phyloP scores from a whole-genome alignment of 495 filamentous ascomycete species.

The Cercophora samala region DNA sequence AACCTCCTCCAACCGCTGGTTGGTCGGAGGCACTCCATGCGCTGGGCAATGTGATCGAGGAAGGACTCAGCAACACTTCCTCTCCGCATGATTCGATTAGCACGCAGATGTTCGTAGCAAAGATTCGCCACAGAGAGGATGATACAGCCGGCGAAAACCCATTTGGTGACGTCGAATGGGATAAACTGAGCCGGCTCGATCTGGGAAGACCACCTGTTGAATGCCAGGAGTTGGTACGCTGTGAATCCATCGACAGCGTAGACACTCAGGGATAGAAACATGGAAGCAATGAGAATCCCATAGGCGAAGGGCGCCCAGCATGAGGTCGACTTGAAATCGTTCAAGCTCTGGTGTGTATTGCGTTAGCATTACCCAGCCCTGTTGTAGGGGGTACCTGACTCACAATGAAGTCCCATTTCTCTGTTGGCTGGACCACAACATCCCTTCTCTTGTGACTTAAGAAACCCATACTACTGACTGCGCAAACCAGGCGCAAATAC shows the following conservation, averaged over 20 bases:
- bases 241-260: constrained; percentile 91
- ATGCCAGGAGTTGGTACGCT: constrained; percentile 82
- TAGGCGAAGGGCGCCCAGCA: constrained; percentile 78
- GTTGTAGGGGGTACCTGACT: constrained; percentile 29
- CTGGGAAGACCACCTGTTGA: constrained; percentile 62
- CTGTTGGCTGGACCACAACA: constrained; percentile 65
- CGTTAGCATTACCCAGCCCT: constrained; percentile 10
- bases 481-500: constrained; percentile 20
- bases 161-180: constrained; percentile 67
- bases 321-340: constrained; percentile 80
- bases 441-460: constrained; percentile 65
- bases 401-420: constrained; percentile 96
- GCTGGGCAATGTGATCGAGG: constrained; percentile 78
- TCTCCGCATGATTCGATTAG: constrained; percentile 71
- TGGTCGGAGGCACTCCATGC: constrained; percentile 72
- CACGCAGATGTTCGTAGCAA: constrained; percentile 70
- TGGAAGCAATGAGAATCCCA: constrained; percentile 73
- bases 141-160: constrained; percentile 89
- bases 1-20: constrained; percentile 74
- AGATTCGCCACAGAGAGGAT: constrained; percentile 79
- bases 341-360: constrained; percentile 62
- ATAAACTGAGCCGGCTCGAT: constrained; percentile 46
- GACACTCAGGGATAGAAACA: constrained; percentile 74
- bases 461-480: constrained; percentile 63
- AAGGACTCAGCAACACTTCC: constrained; percentile 89